A percentile compares a stretch with the other conserved stretches of the same genome.
Conservation (phyloP, 768 basidiomycete genomes). For the Nevesoporus exiguus region DNA sequence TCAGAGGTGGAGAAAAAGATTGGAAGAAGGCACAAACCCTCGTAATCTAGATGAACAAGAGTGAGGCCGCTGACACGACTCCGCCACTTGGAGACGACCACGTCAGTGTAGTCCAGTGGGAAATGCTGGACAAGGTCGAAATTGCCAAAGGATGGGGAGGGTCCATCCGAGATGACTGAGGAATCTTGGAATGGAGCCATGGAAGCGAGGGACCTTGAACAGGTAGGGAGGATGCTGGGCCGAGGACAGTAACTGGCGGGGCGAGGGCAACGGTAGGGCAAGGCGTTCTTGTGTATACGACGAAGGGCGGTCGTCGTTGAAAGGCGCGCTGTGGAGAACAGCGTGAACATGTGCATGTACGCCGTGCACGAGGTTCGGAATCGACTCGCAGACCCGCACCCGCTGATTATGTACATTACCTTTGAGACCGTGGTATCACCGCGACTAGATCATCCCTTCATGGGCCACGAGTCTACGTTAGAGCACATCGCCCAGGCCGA, state of each 20-base stretch:
- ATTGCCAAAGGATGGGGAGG: constrained; percentile 54
- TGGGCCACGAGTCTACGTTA: constrained; percentile 39
- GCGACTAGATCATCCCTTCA: no score
- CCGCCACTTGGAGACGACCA: constrained; percentile 83
- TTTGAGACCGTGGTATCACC: no score
- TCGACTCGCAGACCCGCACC: not conserved
- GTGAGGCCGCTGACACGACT: constrained; percentile 85
- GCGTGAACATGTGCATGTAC: constrained; percentile 22
- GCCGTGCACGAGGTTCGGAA: not conserved
- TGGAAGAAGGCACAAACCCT: constrained; percentile 49
- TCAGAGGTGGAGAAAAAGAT: constrained; percentile 15
- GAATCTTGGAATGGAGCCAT: constrained; percentile 29
- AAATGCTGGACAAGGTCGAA: constrained; percentile 80
- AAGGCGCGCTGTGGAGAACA: constrained; percentile 26
- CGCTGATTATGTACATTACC: constrained; percentile 17
- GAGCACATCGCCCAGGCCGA: constrained; percentile 57
- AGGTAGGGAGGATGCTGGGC: not conserved
- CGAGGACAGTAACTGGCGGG: not conserved
- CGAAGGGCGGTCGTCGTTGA: constrained; percentile 14
- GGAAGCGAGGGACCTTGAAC: constrained; percentile 21
- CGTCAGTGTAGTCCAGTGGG: constrained; percentile 74
- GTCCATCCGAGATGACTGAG: constrained; percentile 11
- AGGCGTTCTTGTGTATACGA: constrained; percentile 1
- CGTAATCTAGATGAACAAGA: constrained; percentile 87
- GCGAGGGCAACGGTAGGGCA: not conserved